phyloP scores from a whole-genome alignment of 768 basidiomycete species.

The Leccinum arenicola region DNA sequence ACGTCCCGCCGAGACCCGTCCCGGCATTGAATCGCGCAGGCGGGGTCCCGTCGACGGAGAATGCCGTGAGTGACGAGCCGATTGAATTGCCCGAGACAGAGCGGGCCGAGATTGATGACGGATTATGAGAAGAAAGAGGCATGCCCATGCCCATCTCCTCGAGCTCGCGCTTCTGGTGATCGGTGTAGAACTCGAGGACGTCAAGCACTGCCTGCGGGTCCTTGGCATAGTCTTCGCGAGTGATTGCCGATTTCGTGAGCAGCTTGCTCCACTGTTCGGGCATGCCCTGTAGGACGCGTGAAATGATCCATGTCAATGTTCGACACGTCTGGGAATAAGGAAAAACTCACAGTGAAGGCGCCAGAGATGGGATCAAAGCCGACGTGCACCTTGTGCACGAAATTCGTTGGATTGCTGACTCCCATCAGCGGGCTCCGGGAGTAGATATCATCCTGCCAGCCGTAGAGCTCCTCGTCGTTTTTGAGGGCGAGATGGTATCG shows the following conservation, averaged over 20 bases:
- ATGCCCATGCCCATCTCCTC: conserved; percentile 54
- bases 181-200: conserved; percentile 97
- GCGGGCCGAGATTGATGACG: conserved; percentile 33
- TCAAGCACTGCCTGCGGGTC: conserved; percentile 97
- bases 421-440: conserved; percentile 89
- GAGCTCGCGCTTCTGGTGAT: conserved; percentile 92
- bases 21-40: conserved; percentile 87
- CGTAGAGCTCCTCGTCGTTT: conserved; percentile 95
- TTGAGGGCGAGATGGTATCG: conserved; percentile 80
- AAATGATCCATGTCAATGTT: background rate
- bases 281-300: conserved; percentile 62
- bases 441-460: conserved; percentile 98
- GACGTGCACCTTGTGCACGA: conserved; percentile 98
- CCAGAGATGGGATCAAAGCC: conserved; percentile 94
- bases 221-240: conserved; percentile 94
- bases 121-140: conserved; percentile 17
- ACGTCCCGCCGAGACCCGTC: conserved; percentile 80
- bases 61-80: conserved; percentile 34
- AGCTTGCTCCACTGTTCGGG: conserved; percentile 97
- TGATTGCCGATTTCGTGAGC: conserved; percentile 96
- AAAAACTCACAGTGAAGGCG: conserved; percentile 78
- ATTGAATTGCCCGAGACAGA: conserved; percentile 18
- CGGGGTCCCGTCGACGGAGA: conserved; percentile 37
- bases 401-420: conserved; percentile 92
- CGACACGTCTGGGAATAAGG: background rate